These are phyloP conservation scores for Incumbomyces delicatus DNA, from an alignment of 2,329 filamentous ascomycete genomes.

Conservation along the genomic window DNA sequence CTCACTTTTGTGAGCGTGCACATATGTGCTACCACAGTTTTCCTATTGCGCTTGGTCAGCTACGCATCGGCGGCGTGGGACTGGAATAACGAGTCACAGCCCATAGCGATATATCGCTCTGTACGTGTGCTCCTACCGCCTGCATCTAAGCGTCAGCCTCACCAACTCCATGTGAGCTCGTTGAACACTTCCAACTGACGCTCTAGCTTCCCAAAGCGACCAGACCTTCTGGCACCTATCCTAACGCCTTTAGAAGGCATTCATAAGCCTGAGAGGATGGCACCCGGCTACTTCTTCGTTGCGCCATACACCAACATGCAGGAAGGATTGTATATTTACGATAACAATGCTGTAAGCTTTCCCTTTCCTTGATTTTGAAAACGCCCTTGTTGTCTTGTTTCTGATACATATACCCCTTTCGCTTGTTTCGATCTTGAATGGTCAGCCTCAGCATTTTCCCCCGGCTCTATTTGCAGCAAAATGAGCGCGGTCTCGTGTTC, in stretches of 20 bases:
- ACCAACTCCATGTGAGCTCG: no score
- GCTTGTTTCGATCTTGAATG: no score
- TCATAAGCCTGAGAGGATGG: slow-evolving; percentile 24
- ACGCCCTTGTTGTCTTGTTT: no score
- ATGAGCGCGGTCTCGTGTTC: no score
- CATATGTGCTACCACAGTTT: background rate
- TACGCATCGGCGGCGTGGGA: slow-evolving; percentile 15
- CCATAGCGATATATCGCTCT: slow-evolving; percentile 28
- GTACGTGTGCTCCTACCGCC: slow-evolving; percentile 20
- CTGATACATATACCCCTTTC: no score
- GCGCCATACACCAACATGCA: slow-evolving; percentile 41
- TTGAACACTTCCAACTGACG: background rate
- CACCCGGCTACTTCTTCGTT: slow-evolving; percentile 43
- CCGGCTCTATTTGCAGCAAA: no score
- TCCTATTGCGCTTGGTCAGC: slow-evolving; percentile 13
- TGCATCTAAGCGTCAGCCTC: background rate
- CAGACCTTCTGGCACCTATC: slow-evolving; percentile 31
- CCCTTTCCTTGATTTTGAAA: no score
- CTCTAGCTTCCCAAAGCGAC: slow-evolving; percentile 23
- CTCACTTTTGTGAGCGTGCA: background rate
- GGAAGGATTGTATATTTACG: slow-evolving; percentile 43
- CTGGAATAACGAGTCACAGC: slow-evolving; percentile 18
- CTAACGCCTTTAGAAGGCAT: slow-evolving; percentile 25
- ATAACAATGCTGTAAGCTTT: slow-evolving; percentile 36
- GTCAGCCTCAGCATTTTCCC: no score